phyloP scores from a whole-genome alignment of 1,284 basidiomycete species.

The Wallemia hederae region DNA sequence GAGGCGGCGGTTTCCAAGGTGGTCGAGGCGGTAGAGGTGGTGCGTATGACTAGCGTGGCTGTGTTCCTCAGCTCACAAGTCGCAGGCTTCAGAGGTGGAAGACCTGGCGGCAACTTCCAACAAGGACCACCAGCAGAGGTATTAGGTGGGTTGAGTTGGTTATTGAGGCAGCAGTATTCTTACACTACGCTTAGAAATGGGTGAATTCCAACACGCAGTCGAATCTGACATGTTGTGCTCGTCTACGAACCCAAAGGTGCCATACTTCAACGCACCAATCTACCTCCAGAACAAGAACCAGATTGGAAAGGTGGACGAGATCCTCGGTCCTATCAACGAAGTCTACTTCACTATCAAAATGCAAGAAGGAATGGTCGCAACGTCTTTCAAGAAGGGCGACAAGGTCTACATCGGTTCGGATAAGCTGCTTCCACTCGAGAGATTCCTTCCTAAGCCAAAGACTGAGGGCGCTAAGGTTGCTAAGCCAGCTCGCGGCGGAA shows the following conservation, averaged over 20 bases:
- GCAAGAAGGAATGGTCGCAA: conserved; percentile 81
- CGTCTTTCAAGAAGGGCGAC: conserved; percentile 86
- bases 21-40: conserved; percentile 7
- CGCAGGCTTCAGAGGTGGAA: conserved; percentile 8
- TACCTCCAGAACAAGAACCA: conserved; percentile 92
- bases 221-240: conserved; percentile 96
- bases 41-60: neutral
- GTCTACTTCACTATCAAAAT: conserved; percentile 97
- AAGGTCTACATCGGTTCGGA: conserved; percentile 92
- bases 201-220: conserved; percentile 54
- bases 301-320: conserved; percentile 88
- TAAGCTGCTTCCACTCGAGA: conserved; percentile 81
- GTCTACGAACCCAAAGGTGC: conserved; percentile 60
- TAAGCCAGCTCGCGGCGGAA: conserved; percentile 5
- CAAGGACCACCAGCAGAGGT: conserved; percentile 15
- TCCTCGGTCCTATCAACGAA: conserved; percentile 91
- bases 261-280: conserved; percentile 98
- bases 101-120: conserved; percentile 11
- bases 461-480: conserved; percentile 31
- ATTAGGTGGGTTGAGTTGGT: conserved; percentile 10
- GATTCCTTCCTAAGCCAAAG: conserved; percentile 95
- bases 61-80: neutral
- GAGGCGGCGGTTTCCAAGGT: conserved; percentile 6
- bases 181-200: neutral
- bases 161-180: neutral